Evolutionary conservation across 2,329 filamentous ascomycete genomes (phyloP).

Genomic region (Drechslera avenae): DNA sequence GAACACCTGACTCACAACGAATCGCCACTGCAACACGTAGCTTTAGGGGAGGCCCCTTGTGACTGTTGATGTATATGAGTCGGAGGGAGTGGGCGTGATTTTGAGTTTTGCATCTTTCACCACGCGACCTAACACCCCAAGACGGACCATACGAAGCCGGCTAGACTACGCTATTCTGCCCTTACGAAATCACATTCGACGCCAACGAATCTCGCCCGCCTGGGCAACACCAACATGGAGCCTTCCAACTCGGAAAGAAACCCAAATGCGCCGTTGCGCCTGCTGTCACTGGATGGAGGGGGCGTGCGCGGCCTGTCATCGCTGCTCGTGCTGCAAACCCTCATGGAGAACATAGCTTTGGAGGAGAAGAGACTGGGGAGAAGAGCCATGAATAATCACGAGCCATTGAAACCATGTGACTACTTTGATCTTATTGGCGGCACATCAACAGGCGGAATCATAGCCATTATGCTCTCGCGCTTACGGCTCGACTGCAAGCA

Average conservation of each 20-base stretch:
- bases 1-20: constrained; percentile 17
- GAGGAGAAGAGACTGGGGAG: constrained; percentile 47
- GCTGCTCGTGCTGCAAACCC: constrained; percentile 47
- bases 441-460: constrained; percentile 50
- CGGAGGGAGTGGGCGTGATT: background rate
- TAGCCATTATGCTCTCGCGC: constrained; percentile 48
- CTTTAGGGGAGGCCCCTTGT: constrained; percentile 9
- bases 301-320: constrained; percentile 48
- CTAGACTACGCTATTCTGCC: background rate
- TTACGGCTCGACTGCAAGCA: constrained; percentile 45
- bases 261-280: constrained; percentile 41
- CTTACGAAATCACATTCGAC: background rate
- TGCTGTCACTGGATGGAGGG: constrained; percentile 47
- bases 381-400: constrained; percentile 32
- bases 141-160: constrained; percentile 3
- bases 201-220: background rate
- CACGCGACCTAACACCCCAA: background rate
- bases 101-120: background rate
- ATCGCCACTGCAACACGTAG: constrained; percentile 12
- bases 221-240: constrained; percentile 25
- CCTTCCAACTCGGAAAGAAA: constrained; percentile 34
- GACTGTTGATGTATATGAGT: constrained; percentile 8
- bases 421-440: constrained; percentile 51
- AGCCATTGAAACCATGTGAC: constrained; percentile 45
- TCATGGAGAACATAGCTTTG: constrained; percentile 48